Evolutionary conservation across 495 filamentous ascomycete genomes (phyloP).

Genomic region (Elasticomyces elasticus): DNA sequence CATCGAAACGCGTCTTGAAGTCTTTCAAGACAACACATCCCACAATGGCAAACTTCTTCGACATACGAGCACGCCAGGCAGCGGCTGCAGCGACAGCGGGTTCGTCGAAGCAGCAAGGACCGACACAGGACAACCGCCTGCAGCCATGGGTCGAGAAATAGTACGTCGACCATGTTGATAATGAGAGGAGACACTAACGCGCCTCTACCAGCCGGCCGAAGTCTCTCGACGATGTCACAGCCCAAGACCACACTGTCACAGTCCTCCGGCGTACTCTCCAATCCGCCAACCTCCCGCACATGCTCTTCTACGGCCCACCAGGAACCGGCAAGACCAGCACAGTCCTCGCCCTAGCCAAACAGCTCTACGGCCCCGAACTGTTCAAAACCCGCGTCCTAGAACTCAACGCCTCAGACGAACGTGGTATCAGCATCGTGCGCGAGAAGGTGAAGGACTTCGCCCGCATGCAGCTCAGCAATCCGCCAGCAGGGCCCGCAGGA

Average conservation of each 20-base stretch:
- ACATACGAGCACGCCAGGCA: conserved; percentile 82
- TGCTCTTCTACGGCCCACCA: conserved; percentile 98
- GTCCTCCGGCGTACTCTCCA: conserved; percentile 87
- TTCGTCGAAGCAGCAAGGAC: conserved; percentile 44
- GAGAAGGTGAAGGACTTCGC: conserved; percentile 98
- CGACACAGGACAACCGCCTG: conserved; percentile 53
- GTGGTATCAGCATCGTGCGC: conserved; percentile 92
- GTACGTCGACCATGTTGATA: no score
- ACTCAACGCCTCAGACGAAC: conserved; percentile 97
- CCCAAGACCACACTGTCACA: conserved; percentile 93
- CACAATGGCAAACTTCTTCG: conserved; percentile 74
- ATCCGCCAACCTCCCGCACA: conserved; percentile 93
- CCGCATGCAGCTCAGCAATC: conserved; percentile 80
- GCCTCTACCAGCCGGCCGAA: conserved; percentile 66
- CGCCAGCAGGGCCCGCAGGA: conserved; percentile 45
- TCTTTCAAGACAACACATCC: no score
- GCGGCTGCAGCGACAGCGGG: conserved; percentile 52
- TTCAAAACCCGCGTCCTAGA: conserved; percentile 91
- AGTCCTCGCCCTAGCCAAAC: conserved; percentile 89
- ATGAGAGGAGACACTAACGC: not conserved
- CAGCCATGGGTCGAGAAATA: conserved; percentile 99
- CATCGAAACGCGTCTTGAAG: no score
- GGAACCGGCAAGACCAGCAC: conserved; percentile 99
- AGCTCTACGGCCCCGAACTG: conserved; percentile 92
- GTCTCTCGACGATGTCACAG: conserved; percentile 85